Conservation (phyloP, 345 rosid species). For the Erucastrum elatum region DNA sequence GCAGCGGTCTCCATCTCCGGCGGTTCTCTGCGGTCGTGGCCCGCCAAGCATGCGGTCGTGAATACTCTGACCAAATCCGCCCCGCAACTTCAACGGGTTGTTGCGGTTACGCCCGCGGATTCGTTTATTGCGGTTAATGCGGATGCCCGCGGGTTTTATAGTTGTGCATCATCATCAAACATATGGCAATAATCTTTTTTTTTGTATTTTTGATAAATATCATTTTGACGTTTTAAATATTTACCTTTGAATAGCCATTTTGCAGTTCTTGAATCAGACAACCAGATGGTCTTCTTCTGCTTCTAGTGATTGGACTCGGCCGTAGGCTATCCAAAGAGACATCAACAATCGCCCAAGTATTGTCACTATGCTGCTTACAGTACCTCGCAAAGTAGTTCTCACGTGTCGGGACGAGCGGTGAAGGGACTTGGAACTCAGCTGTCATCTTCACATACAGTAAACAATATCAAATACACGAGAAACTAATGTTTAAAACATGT, state of each 20-base stretch:
- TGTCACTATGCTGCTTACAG: conserved; percentile 76
- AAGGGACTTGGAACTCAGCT: conserved; percentile 88
- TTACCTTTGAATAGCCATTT: conserved; percentile 92
- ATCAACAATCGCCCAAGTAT: conserved; percentile 92
- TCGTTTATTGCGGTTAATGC: too few relatives aligned
- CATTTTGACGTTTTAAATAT: neutral
- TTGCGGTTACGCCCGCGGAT: too few relatives aligned
- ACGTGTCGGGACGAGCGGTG: conserved; percentile 82
- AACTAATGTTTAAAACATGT: neutral
- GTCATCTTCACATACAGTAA: conserved; percentile 60
- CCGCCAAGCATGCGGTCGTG: too few relatives aligned
- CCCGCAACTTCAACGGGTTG: too few relatives aligned
- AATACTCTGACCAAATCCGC: too few relatives aligned
- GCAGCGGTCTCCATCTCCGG: too few relatives aligned
- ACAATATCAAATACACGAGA: neutral
- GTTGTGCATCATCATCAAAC: too few relatives aligned
- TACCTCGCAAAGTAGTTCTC: conserved; percentile 39
- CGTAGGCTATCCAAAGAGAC: conserved; percentile 77
- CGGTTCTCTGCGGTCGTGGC: too few relatives aligned
- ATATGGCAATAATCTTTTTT: too few relatives aligned
- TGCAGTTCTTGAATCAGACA: conserved; percentile 87
- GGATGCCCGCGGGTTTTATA: too few relatives aligned
- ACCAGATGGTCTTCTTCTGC: conserved; percentile 90
- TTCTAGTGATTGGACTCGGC: conserved; percentile 47
- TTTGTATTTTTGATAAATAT: neutral